Conservation (phyloP, 2,329 filamentous ascomycete genomes). For the Diplodia sapinea region DNA sequence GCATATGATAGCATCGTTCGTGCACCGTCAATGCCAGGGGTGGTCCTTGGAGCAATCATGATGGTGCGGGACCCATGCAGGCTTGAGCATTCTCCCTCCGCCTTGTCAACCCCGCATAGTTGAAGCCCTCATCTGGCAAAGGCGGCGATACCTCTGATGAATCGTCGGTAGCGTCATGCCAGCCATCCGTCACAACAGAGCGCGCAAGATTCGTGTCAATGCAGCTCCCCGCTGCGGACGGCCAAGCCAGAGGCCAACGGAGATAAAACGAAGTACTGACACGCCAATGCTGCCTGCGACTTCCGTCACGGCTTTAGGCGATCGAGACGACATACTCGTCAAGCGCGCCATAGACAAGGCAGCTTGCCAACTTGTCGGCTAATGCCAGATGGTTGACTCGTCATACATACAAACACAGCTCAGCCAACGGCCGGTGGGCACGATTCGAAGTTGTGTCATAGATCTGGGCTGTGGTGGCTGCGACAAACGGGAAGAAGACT, state of each 20-base stretch:
- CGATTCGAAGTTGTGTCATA: conserved; percentile 11
- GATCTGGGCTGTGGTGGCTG: neutral
- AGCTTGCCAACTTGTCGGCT: neutral
- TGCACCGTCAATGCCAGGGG: neutral
- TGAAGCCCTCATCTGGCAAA: neutral
- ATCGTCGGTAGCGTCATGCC: neutral
- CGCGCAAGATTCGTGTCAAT: neutral
- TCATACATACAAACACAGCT: conserved; percentile 6
- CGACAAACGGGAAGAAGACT: neutral
- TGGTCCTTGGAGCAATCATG: conserved; percentile 24
- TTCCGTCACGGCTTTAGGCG: neutral
- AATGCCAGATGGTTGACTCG: conserved; percentile 6
- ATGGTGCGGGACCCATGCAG: conserved; percentile 10
- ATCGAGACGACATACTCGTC: neutral
- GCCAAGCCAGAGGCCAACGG: neutral
- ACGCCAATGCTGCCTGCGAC: neutral
- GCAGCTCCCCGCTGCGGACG: neutral
- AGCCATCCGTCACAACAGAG: neutral
- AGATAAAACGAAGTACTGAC: neutral
- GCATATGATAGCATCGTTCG: neutral
- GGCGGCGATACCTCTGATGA: neutral
- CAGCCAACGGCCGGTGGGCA: neutral
- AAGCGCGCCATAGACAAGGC: conserved; percentile 10
- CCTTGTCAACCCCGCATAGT: conserved; percentile 22
- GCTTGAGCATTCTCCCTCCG: conserved; percentile 19